Evolutionary conservation across 257 asterid species (phyloP), one percentile per base, ranked within the genome.

Genomic region (Jacaranda copaia): DNA sequence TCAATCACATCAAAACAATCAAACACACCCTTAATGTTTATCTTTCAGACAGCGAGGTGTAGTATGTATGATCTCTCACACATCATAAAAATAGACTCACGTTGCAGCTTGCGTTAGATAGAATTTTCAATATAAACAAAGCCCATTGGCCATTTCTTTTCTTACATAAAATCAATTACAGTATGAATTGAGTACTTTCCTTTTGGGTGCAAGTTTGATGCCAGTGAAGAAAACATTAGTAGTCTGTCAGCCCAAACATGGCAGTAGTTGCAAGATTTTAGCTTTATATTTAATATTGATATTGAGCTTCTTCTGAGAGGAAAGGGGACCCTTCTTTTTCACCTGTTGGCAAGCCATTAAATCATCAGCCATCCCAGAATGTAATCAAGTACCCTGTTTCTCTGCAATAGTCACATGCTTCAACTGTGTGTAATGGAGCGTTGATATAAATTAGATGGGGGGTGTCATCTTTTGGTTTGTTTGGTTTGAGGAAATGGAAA

Each of bases 341-440:
- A n/a, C 8, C 68, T 12, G 53, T 56, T 35, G 32, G 32, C 32
- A 25, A 25, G 32, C 70, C 64, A 69, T 70, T 38, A 66, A 74
- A 70, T 39, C 67, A 77, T 70, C 32, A 25, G 32, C 32, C 49
- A 63, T 40, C 83, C 64, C 69, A 49, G 80, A 79, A 79, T 85
- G 84, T 82, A 80, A 83, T 83, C 87, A 76, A 80, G 76, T 79
- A 78, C 85, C 65, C 77, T 65, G 63, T 83, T 72, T 76, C 70
- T 75, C 84, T 85, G 88, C 87, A 85, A 66, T 74, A 65, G 25
- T 85, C 91, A 87, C 93, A 85, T 89, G 93, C 86, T 81, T 78
- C 84, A 52, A 64, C 83, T 79, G 42, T 79, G 42, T 84, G 72
- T 35, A 49, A 58, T 74, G 72, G 75, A 70, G 38, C 53, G 36